Base-by-base conservation (phyloP, 148 eudicot species). In the Fagopyrum esculentum region DNA sequence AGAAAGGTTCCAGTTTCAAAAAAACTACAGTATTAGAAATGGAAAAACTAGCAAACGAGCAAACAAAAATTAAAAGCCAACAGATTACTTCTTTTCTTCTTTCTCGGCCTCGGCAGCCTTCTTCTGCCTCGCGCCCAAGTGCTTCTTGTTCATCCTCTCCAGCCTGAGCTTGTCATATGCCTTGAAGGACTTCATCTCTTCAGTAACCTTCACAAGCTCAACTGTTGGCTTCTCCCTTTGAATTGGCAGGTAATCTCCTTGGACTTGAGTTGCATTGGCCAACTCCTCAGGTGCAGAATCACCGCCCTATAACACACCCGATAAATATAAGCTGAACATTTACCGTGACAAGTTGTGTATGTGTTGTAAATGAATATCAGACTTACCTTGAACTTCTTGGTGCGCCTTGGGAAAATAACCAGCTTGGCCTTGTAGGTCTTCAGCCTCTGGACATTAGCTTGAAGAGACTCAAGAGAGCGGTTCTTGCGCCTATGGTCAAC, bases 381-480 rank as follows among this genome's bases (percentile, higher is more conserved):
- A 59, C 19, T 1, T 59, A 90, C 96, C 97, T 91, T 91, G 59
- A 85, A 69, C 48, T 87, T 87, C 76, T 83, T 77, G 7, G 86
- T 80, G 46, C 80, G 80, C 55, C 89, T 82, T 77, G 97, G 97
- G 93, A 89, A 91, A 80, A 91, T 89, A 75, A 89, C 97, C 47
- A 91, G 70, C 84, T 91, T 91, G 78, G 93, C 93, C 81, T 91
- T 91, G 86, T 86, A 91, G 5, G 90, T 87, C 86, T 87, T 89
- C 74, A 89, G 81, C 86, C 93, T 86, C 78, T 87, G 89, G 1
- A 87, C 89, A 77, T 91, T 91, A 45, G 87, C 30, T 77, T 87
- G 91, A 6, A 91, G 85, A 48, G 87, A 83, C 79, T 91, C 97
- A 13, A 89, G 72, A 5, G 97, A 91, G 26, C 90, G 77, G 82